Conservation (phyloP, 805 yeast species). For the Metschnikowia kofuensis region DNA sequence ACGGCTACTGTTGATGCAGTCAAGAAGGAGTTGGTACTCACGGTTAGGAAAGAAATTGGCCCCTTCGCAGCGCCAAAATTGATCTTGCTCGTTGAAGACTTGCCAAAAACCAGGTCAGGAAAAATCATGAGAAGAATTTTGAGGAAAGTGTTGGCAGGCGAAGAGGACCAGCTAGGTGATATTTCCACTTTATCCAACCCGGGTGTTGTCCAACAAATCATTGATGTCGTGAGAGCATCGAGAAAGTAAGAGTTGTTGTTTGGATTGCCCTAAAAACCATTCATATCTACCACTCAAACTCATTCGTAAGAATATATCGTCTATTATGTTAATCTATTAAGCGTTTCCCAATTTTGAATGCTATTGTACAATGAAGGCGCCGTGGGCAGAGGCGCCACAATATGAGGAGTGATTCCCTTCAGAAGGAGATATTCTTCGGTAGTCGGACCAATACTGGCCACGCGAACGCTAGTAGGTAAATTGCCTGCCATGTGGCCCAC, state of each 20-base stretch:
- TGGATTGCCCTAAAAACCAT: too few species aligned
- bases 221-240: slow-evolving; percentile 55
- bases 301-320: too few species aligned
- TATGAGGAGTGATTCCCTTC: slow-evolving; percentile 53
- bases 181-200: slow-evolving; percentile 87
- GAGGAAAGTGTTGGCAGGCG: slow-evolving; percentile 89
- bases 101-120: slow-evolving; percentile 98
- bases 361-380: slow-evolving; percentile 54
- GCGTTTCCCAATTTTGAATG: slow-evolving; percentile 18
- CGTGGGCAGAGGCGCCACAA: slow-evolving; percentile 71
- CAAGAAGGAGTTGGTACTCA: slow-evolving; percentile 74
- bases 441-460: slow-evolving; percentile 93
- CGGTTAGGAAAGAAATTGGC: slow-evolving; percentile 90
- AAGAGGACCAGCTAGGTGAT: slow-evolving; percentile 91
- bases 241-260: slow-evolving; percentile 11
- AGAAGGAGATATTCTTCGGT: slow-evolving; percentile 61
- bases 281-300: too few species aligned
- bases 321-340: not conserved
- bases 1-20: slow-evolving; percentile 46
- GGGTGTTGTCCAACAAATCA: slow-evolving; percentile 72
- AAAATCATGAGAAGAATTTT: slow-evolving; percentile 98
- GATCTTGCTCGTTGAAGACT: slow-evolving; percentile 77
- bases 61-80: slow-evolving; percentile 95
- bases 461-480: slow-evolving; percentile 26
- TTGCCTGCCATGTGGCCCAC: slow-evolving; percentile 36